phyloP scores from a whole-genome alignment of 257 asterid species.

The Solanum paucissectum region DNA sequence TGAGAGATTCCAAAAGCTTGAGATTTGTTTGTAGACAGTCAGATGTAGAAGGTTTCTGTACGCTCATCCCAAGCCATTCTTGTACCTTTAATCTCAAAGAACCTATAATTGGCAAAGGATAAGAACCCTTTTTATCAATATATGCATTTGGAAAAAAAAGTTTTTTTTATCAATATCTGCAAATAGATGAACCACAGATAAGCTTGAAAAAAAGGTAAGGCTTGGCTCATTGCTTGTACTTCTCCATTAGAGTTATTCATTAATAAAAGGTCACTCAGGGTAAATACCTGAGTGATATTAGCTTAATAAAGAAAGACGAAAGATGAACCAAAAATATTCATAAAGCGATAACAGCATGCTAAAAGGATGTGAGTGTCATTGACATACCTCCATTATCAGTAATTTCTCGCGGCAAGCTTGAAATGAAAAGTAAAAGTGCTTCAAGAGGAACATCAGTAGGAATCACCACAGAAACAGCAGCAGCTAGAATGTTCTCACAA shows the following conservation, averaged over 20 bases:
- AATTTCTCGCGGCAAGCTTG: conserved; percentile 74
- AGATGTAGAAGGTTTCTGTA: conserved; percentile 7
- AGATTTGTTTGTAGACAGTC: conserved; percentile 4
- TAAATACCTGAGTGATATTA: not conserved
- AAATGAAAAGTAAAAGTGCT: conserved; percentile 60
- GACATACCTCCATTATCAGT: conserved; percentile 77
- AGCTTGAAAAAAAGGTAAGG: not conserved
- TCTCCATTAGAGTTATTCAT: not conserved
- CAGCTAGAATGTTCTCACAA: conserved; percentile 56
- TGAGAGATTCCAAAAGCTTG: conserved; percentile 39
- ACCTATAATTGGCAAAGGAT: conserved; percentile 29
- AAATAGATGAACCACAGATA: not conserved
- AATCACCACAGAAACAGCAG: conserved; percentile 59
- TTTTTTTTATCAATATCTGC: not conserved
- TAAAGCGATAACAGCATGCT: not conserved
- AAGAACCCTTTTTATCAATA: not conserved
- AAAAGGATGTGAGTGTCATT: not conserved
- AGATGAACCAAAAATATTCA: not conserved
- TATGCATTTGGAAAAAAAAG: not conserved
- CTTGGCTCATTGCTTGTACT: not conserved
- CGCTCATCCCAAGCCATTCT: conserved; percentile 42
- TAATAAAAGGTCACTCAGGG: not conserved
- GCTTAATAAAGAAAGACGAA: not conserved
- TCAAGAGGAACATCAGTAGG: conserved; percentile 58
- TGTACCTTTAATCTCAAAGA: conserved; percentile 48